Evolutionary conservation across 768 basidiomycete genomes (phyloP), one percentile per base, ranked within the genome.

Genomic region (Terana coerulea): DNA sequence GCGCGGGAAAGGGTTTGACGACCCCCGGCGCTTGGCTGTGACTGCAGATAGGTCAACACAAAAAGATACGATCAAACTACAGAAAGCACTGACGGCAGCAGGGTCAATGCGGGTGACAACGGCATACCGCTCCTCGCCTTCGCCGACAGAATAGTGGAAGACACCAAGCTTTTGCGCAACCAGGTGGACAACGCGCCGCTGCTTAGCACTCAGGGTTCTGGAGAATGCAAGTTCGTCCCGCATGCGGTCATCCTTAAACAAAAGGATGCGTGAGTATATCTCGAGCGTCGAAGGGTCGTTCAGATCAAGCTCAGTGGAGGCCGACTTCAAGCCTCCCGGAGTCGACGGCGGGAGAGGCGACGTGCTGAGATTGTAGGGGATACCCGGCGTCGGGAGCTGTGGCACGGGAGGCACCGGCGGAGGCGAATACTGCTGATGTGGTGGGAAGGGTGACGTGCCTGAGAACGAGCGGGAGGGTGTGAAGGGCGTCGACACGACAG

Each of bases 221-320:
- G 95, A 94, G 69, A 98, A 98, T 4, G 95, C 94, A 49, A 98
- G 83, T 67, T 98, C 95, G 61, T 98, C 95, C 30, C 95, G 80
- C 91, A 98, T 94, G 60, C 80, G 83, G 67, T 98, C 95, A 61
- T 97, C 94, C 74, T 95, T 98, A 84, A 99, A 99, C 33, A 98
- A 76, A 33, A 98, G 73, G 57, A 98, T 90, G 59, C 94, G 81
- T 43, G 97, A 98, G 67, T 98, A 98, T 59, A 99, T 97, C 69
- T 98, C 95, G 59, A 99, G 74, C 8, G 94, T 95, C 24, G 88
- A 84, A 3, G 95, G 88, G 67, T 99, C 97, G 61, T 98, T 98
- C 60, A 98, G 75, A 68, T 99, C 95, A 52, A 99, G 78, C 69
- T 97, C 93, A 52, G 71, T 75, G 47, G 80, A 75, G 21, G 75